phyloP scores from a whole-genome alignment of 164 flowering plant species.

The Vitis rupestris region DNA sequence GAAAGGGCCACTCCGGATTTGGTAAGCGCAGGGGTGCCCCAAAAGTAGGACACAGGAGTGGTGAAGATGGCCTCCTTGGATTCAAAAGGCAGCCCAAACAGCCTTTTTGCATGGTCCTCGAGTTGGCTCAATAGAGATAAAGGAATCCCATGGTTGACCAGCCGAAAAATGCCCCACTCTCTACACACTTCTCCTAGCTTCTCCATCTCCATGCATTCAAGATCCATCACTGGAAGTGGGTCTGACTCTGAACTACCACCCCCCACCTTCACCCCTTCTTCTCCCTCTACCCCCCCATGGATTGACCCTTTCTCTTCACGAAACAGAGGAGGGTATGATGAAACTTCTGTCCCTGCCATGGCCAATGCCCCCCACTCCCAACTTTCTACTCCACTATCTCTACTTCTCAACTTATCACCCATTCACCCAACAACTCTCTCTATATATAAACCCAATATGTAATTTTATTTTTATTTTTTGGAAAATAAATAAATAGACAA shows the following conservation, averaged over 20 bases:
- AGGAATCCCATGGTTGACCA: slow-evolving; percentile 74
- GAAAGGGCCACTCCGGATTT: slow-evolving; percentile 31
- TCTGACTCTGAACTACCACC: slow-evolving; percentile 8
- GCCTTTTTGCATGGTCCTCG: slow-evolving; percentile 26
- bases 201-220: slow-evolving; percentile 21
- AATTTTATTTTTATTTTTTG: no score
- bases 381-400: no score
- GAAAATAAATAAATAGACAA: no score
- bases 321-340: slow-evolving; percentile 27
- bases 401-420: no score
- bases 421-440: no score
- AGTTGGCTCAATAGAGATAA: slow-evolving; percentile 29
- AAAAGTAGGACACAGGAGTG: slow-evolving; percentile 46
- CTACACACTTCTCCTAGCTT: slow-evolving; percentile 40
- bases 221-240: slow-evolving; percentile 49
- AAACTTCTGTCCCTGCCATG: no score
- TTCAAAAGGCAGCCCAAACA: slow-evolving; percentile 51
- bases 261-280: background rate
- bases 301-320: slow-evolving; percentile 1
- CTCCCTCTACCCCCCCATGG: background rate
- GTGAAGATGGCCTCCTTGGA: slow-evolving; percentile 35
- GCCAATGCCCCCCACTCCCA: no score
- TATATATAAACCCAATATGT: no score
- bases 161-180: slow-evolving; percentile 66
- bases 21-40: slow-evolving; percentile 66